phyloP scores from a whole-genome alignment of 2,329 filamentous ascomycete species.

The Tolypocladium ovalisporum region DNA sequence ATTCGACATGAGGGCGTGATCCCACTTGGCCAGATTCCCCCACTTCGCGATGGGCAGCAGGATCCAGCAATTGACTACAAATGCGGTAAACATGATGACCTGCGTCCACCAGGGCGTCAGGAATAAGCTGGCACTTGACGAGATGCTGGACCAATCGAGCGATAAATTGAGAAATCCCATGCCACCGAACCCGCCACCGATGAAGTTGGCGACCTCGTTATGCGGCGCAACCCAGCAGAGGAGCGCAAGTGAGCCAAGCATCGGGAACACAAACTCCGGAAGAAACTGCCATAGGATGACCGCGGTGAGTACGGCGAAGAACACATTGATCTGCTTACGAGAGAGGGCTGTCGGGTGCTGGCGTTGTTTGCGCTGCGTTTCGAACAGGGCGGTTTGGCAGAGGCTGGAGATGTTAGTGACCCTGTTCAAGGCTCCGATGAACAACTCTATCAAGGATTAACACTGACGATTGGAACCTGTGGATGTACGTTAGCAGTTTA shows the following conservation, averaged over 20 bases:
- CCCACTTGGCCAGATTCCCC: slow-evolving; percentile 39
- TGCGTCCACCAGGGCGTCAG: slow-evolving; percentile 50
- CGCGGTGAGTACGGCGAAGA: slow-evolving; percentile 40
- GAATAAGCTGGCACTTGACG: slow-evolving; percentile 39
- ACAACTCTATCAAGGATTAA: background rate
- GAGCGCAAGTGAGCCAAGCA: slow-evolving; percentile 48
- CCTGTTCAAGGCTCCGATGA: no score
- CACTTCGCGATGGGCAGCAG: slow-evolving; percentile 48
- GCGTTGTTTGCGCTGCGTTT: slow-evolving; percentile 42
- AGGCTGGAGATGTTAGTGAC: slow-evolving; percentile 15
- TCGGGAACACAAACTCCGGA: slow-evolving; percentile 49
- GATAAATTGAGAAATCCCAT: slow-evolving; percentile 51
- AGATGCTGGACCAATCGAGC: slow-evolving; percentile 50
- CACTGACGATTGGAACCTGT: slow-evolving; percentile 28
- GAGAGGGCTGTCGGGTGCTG: slow-evolving; percentile 36
- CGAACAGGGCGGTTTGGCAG: slow-evolving; percentile 46
- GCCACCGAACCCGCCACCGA: slow-evolving; percentile 49
- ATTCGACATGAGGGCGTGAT: slow-evolving; percentile 48
- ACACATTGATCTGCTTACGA: slow-evolving; percentile 43
- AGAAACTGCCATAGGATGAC: slow-evolving; percentile 52
- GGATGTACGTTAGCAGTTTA: background rate
- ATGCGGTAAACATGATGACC: slow-evolving; percentile 42
- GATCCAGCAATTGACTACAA: slow-evolving; percentile 46
- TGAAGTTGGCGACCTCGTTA: slow-evolving; percentile 47
- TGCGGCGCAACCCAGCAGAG: slow-evolving; percentile 53